Conservation (phyloP, 768 basidiomycete species). For the Harrya chromipes region DNA sequence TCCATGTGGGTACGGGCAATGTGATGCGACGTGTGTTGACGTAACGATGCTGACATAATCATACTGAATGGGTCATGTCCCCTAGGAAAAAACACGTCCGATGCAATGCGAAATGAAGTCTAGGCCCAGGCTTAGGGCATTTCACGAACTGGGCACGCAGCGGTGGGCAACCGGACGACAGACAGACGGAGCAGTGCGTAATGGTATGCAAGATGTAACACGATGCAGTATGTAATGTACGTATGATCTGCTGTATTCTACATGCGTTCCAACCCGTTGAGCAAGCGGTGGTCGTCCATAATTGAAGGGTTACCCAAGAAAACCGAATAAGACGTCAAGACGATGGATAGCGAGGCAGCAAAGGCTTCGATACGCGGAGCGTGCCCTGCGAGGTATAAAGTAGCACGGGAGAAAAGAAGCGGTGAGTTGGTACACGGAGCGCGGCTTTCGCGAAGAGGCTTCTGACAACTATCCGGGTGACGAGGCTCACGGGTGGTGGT, state of each 20-base stretch:
- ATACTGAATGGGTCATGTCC: too few relatives aligned
- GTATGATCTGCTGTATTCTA: slow-evolving; percentile 29
- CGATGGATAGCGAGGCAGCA: background rate
- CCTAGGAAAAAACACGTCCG: too few relatives aligned
- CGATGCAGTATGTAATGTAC: slow-evolving; percentile 25
- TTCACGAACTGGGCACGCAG: background rate
- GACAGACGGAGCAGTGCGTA: background rate
- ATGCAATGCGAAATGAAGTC: slow-evolving; percentile 9
- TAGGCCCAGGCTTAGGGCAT: slow-evolving; percentile 1
- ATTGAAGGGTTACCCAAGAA: slow-evolving; percentile 26
- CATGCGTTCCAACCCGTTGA: slow-evolving; percentile 32
- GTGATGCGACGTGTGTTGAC: too few relatives aligned
- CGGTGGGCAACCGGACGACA: background rate
- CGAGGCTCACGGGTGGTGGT: slow-evolving; percentile 3
- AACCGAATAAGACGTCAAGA: slow-evolving; percentile 30
- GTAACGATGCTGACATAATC: too few relatives aligned
- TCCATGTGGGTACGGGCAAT: too few relatives aligned
- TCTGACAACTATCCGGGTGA: slow-evolving; percentile 3
- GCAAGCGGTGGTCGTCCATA: slow-evolving; percentile 25
- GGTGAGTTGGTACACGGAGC: slow-evolving; percentile 16
- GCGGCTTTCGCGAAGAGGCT: slow-evolving; percentile 8
- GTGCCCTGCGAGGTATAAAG: slow-evolving; percentile 7
- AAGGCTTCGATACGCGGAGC: background rate
- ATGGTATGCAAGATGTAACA: slow-evolving; percentile 20
- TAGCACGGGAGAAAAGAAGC: slow-evolving; percentile 2